Evolutionary conservation across 2,329 filamentous ascomycete genomes (phyloP).

Genomic region (Fusarium sp.): DNA sequence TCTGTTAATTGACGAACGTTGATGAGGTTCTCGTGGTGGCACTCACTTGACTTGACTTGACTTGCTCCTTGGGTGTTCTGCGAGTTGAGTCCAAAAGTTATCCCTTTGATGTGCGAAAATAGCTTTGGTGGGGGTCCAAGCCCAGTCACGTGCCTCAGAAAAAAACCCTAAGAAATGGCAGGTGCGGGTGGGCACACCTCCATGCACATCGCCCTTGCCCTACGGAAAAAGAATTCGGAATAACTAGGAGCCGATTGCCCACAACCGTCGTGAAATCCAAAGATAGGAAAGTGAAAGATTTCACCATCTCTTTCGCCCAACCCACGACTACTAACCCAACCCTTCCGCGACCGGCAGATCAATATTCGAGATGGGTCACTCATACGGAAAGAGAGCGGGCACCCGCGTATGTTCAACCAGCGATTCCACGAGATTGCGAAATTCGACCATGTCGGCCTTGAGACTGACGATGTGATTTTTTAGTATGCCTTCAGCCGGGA

Average conservation of each 20-base stretch:
- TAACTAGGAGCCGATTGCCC: slow-evolving; percentile 49
- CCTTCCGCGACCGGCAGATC: slow-evolving; percentile 56
- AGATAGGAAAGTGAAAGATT: slow-evolving; percentile 51
- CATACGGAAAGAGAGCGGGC: slow-evolving; percentile 86
- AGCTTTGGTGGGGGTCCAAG: too few species aligned
- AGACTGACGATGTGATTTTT: slow-evolving; percentile 46
- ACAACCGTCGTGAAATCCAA: slow-evolving; percentile 57
- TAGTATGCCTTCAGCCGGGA: slow-evolving; percentile 92
- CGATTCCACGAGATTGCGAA: slow-evolving; percentile 24
- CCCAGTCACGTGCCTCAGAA: slow-evolving; percentile 50
- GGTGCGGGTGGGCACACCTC: slow-evolving; percentile 10
- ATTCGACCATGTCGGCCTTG: slow-evolving; percentile 48
- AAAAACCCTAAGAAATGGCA: slow-evolving; percentile 52
- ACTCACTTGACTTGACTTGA: slow-evolving; percentile 56
- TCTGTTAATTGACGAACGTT: slow-evolving; percentile 47
- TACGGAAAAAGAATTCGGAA: slow-evolving; percentile 54
- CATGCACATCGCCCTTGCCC: slow-evolving; percentile 51
- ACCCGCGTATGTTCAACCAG: slow-evolving; percentile 75
- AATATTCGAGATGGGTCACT: slow-evolving; percentile 83
- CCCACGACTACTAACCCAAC: slow-evolving; percentile 59
- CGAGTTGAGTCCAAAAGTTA: too few species aligned
- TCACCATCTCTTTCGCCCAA: slow-evolving; percentile 53
- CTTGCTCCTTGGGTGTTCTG: slow-evolving; percentile 55
- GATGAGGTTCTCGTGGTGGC: slow-evolving; percentile 17
- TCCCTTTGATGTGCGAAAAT: too few species aligned